Conservation (phyloP, 345 rosid genomes). For the Dovyalis caffra region DNA sequence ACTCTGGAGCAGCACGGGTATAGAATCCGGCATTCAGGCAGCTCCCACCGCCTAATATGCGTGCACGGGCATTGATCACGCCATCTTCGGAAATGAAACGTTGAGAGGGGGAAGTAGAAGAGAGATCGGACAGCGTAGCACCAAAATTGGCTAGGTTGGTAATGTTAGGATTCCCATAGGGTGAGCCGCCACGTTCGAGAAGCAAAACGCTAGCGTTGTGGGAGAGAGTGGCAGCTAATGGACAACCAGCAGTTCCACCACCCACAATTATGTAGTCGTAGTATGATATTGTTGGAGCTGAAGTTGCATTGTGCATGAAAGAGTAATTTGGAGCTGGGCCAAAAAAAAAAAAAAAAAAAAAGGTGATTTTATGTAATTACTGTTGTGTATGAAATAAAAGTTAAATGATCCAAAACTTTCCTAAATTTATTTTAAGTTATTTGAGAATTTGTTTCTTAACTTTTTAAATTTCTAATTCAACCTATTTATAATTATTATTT, state of each 20-base stretch:
- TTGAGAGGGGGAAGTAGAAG: constrained; percentile 27
- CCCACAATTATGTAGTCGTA: constrained; percentile 36
- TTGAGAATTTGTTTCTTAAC: no score
- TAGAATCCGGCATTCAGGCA: constrained; percentile 26
- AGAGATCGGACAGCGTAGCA: constrained; percentile 17
- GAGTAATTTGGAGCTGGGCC: constrained; percentile 19
- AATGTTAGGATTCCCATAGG: constrained; percentile 29
- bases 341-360: not conserved
- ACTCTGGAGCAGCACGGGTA: constrained; percentile 9
- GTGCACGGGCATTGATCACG: constrained; percentile 25
- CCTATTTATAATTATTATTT: no score
- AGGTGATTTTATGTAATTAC: no score
- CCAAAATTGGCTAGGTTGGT: constrained; percentile 24
- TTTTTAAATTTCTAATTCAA: no score
- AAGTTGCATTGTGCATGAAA: constrained; percentile 19
- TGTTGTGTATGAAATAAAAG: not conserved
- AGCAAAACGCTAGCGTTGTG: constrained; percentile 27
- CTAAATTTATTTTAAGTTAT: no score
- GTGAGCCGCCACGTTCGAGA: constrained; percentile 31
- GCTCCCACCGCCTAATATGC: constrained; percentile 23
- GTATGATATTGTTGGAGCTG: constrained; percentile 22
- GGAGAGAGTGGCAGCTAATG: constrained; percentile 29
- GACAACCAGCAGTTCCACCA: constrained; percentile 35
- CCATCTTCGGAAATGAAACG: constrained; percentile 33
- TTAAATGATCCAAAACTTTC: no score